Evolutionary conservation across 2,329 filamentous ascomycete species (phyloP).

Genomic region (Alternaria sp.): DNA sequence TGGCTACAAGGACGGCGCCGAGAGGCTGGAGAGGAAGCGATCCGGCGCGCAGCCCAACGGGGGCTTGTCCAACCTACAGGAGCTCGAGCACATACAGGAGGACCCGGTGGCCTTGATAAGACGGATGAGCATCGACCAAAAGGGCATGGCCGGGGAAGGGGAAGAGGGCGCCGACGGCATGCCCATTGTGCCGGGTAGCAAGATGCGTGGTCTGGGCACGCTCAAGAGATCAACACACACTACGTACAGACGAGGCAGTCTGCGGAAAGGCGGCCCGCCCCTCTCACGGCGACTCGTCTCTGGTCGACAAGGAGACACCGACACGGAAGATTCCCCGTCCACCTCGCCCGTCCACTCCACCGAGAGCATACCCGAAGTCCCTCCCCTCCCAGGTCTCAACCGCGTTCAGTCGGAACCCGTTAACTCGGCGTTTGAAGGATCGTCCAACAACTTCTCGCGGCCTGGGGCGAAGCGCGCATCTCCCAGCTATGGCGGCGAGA

Average conservation of each 20-base stretch:
- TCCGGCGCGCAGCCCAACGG: constrained; percentile 62
- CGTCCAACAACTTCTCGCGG: constrained; percentile 64
- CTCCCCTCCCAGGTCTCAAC: constrained; percentile 54
- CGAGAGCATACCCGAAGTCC: constrained; percentile 42
- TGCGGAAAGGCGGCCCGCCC: constrained; percentile 76
- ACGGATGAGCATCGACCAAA: constrained; percentile 66
- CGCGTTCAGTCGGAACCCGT: constrained; percentile 75
- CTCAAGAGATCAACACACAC: constrained; percentile 90
- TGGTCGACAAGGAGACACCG: constrained; percentile 64
- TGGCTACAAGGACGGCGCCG: constrained; percentile 83
- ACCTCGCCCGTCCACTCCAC: constrained; percentile 56
- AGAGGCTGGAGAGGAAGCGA: constrained; percentile 75
- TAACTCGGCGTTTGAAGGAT: constrained; percentile 40
- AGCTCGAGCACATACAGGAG: constrained; percentile 81
- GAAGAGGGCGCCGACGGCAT: constrained; percentile 49
- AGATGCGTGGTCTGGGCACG: constrained; percentile 74
- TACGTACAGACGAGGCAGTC: constrained; percentile 86
- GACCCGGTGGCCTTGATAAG: constrained; percentile 76
- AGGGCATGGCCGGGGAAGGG: constrained; percentile 49
- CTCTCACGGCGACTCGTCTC: constrained; percentile 74
- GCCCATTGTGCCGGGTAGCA: constrained; percentile 81
- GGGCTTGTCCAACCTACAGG: constrained; percentile 62
- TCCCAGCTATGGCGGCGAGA: constrained; percentile 21
- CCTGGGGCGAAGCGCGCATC: constrained; percentile 51
- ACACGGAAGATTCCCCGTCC: constrained; percentile 59